These are phyloP conservation scores for Russula olivacea DNA, from an alignment of 768 basidiomycete species.

Conservation along the genomic window DNA sequence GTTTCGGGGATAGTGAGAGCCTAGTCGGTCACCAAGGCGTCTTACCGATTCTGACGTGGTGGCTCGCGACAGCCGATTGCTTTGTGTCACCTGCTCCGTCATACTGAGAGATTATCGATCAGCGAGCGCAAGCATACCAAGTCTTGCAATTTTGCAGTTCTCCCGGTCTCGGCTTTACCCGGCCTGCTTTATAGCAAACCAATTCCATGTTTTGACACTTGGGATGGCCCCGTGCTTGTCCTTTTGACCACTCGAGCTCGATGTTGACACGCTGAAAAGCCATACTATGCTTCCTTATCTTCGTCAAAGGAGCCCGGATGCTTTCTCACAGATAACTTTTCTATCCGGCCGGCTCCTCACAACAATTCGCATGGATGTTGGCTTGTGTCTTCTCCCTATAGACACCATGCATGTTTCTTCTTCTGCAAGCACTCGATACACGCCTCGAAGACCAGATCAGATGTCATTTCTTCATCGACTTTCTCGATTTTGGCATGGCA, in stretches of 20 bases:
- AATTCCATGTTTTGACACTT: background rate
- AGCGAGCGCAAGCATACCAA: too few species aligned
- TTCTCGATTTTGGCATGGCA: background rate
- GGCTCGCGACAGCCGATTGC: background rate
- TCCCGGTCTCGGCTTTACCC: background rate
- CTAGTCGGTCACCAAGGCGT: background rate
- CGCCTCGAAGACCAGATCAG: background rate
- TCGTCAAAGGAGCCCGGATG: background rate
- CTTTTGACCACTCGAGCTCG: slow-evolving; percentile 3
- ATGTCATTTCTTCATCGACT: background rate
- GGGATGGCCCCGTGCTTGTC: background rate
- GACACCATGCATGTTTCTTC: background rate
- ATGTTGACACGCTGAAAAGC: background rate
- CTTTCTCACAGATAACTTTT: background rate
- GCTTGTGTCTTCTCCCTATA: background rate
- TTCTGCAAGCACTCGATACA: background rate
- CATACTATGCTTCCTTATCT: background rate
- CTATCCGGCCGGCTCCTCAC: background rate
- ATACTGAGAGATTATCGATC: background rate
- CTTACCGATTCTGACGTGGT: background rate
- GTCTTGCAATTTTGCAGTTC: background rate
- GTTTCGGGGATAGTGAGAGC: background rate
- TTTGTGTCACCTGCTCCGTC: background rate
- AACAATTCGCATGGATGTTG: background rate
- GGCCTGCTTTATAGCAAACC: background rate